Evolutionary conservation across 2,329 filamentous ascomycete genomes (phyloP), one percentile per base, ranked within the genome.

Genomic region (Ophiosphaerella herpotricha): DNA sequence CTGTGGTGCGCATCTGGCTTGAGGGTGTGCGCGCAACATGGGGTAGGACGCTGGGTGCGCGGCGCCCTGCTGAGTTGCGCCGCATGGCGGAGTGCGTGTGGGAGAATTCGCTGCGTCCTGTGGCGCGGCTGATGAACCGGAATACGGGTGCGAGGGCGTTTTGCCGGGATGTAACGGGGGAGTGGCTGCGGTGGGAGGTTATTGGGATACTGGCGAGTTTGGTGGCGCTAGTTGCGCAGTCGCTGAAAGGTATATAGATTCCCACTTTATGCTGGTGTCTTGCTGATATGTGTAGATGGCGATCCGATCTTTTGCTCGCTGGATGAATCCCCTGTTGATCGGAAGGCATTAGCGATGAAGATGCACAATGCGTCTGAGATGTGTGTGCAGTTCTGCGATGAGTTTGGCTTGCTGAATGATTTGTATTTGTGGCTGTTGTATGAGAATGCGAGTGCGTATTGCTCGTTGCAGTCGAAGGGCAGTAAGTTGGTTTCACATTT

Each of bases 101-200:
- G 74, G 56, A 67, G 1, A 78, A 78, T 45, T 77, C 76, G 0
- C 52, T 70, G 9, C 67, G 59, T 24, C 71, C 73, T 2, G 57
- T 76, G 31, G 64, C 63, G 18, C 39, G 41, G 7, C 31, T 63
- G 5, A 53, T 75, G 1, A 65, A 72, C 40, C 67, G 70, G 9
- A 57, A 70, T 12, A 77, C 74, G 37, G 70, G 70, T 5, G 63
- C 74, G 12, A 59, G 57, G 11, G 70, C 76, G 11, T 78, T 75
- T 61, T 72, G 69, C 16, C 54, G 61, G 13, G 64, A 63, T 5
- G 70, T 68, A 1, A 75, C 75, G 13, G 76, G 76, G 1, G 63
- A 68, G 7, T 63, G 70, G 39, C 52, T 78, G 5, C 61, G 76
- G 52, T 78, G 76, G 76, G 76, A 78, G 48, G 67, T 76, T 18